A percentile compares a stretch with the other conserved stretches of the same genome.
Evolutionary conservation across 768 basidiomycete species (phyloP).

Genomic region (Dioszegia hungarica): DNA sequence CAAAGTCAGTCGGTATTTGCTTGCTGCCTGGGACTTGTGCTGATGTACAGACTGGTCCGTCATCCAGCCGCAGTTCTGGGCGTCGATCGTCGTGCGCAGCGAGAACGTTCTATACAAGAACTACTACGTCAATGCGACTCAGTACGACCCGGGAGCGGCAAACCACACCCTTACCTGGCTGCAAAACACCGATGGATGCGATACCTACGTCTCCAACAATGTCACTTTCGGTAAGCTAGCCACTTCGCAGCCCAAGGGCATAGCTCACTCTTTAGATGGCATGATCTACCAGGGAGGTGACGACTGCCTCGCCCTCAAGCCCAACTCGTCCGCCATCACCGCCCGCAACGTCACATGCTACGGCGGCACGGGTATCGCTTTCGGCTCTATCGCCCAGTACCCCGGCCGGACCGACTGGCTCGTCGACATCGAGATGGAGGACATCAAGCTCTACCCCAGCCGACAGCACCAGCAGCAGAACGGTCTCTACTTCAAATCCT

Average conservation of each 20-base stretch:
- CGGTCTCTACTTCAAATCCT: constrained; percentile 35
- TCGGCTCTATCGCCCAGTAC: constrained; percentile 52
- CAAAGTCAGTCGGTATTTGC: constrained; percentile 5
- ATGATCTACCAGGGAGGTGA: constrained; percentile 52
- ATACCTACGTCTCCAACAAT: constrained; percentile 51
- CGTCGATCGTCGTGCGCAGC: constrained; percentile 49
- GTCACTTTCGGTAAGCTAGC: constrained; percentile 45
- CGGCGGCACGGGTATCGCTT: constrained; percentile 51
- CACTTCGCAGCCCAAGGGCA: not conserved
- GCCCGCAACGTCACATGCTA: constrained; percentile 51
- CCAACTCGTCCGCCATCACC: constrained; percentile 52
- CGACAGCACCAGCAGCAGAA: constrained; percentile 29
- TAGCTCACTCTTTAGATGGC: constrained; percentile 21
- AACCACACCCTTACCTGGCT: constrained; percentile 22
- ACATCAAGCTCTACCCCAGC: constrained; percentile 20
- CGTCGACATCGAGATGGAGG: constrained; percentile 23
- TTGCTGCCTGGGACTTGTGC: not conserved
- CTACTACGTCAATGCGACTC: constrained; percentile 52
- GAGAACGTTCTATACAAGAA: constrained; percentile 50
- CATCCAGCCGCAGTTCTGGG: constrained; percentile 53
- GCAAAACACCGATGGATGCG: constrained; percentile 50
- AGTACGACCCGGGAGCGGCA: constrained; percentile 36
- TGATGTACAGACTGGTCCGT: constrained; percentile 46
- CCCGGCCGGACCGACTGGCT: constrained; percentile 28
- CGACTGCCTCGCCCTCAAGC: constrained; percentile 52